Evolutionary conservation across 164 flowering plant species (phyloP).

Genomic region (Vitis vinifera): ASM3070453v1 NC_081815.1:685001-685500

Average conservation of each 20-base stretch:
- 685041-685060: conserved; percentile 26
- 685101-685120: not conserved
- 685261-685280: not conserved
- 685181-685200: conserved; percentile 26
- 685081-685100: conserved; percentile 18
- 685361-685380: too few relatives aligned
- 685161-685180: conserved; percentile 10
- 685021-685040: conserved; percentile 12
- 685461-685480: too few relatives aligned
- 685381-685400: too few relatives aligned
- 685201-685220: not conserved
- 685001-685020: conserved; percentile 33
- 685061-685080: conserved; percentile 46
- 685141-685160: conserved; percentile 45
- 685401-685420: too few relatives aligned
- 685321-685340: too few relatives aligned
- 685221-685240: not conserved
- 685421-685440: too few relatives aligned
- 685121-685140: conserved; percentile 16
- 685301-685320: too few relatives aligned
- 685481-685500: too few relatives aligned
- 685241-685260: not conserved
- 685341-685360: too few relatives aligned
- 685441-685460: too few relatives aligned
- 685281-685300: too few relatives aligned